Base-by-base conservation (phyloP, 805 yeast species). In the Priceomyces fermenticarens region DNA sequence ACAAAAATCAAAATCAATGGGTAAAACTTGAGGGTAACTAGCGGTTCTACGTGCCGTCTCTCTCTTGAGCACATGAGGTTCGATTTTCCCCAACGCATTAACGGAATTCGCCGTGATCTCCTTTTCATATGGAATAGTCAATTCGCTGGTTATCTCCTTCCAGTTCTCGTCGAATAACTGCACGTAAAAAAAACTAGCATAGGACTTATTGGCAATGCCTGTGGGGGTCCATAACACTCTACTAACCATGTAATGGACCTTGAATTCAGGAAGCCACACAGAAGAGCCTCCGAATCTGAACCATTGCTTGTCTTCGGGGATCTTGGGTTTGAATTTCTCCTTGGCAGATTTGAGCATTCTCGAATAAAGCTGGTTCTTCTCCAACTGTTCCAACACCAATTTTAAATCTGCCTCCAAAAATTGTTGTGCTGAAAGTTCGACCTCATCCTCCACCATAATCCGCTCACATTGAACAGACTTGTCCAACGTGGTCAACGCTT, bases 201-300 rank as follows among this genome's bases (percentile, higher is more conserved):
- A 46, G 4, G 55, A 46, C 27, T 43, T 46, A 15, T 49, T 45
- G 5, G 54, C 46, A 30, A 41, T 45, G 1, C 55, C 50, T 8
- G 35, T 23, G 3, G 54, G 49, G 11, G 49, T 33, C 35, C 46
- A 54, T 12, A 53, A 32, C 15, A 56, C 40, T 10, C 61, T 43
- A 2, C 55, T 47, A 2, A 55, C 56, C 51, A 56, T 44, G 33
- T 45, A 38, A 34, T 56, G 61, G 3, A 51, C 42, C 9, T 49
- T 45, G 26, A 48, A 45, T 8, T 56, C 49, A 15, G 52, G 47
- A 12, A 56, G 47, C 51, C 51, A 56, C 10, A 52, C 58, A 3
- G 54, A 45, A 2, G 58, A 50, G 14, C 58, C 54, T n/a, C 52
- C 44, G 46, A 54, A 42, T 28, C 51, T 33, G 40, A 52, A 53